A percentile compares a stretch with the other conserved stretches of the same genome.
phyloP scores from a whole-genome alignment of 352 stramenopile species.

The Phytophthora hibernalis region DNA sequence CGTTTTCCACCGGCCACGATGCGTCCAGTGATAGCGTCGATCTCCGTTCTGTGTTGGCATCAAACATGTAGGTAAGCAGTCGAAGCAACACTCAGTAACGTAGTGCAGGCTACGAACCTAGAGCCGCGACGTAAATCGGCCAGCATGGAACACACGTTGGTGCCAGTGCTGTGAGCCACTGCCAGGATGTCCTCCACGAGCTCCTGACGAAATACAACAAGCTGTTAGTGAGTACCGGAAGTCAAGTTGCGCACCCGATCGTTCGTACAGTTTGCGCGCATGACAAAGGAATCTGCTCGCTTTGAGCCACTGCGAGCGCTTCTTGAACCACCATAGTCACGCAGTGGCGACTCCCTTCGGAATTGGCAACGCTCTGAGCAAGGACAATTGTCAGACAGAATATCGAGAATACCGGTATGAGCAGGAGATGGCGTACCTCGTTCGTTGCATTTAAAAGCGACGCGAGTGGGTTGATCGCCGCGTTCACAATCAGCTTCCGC shows the following conservation, averaged over 20 bases:
- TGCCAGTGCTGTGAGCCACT: slow-evolving; percentile 57
- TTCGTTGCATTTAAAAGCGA: slow-evolving; percentile 69
- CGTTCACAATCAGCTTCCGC: slow-evolving; percentile 86
- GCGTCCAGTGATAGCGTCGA: slow-evolving; percentile 74
- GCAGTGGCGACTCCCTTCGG: slow-evolving; percentile 49
- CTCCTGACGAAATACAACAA: slow-evolving; percentile 38
- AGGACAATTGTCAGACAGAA: not conserved
- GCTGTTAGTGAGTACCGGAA: slow-evolving; percentile 2
- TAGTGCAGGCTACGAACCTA: slow-evolving; percentile 33
- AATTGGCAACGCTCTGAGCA: slow-evolving; percentile 48
- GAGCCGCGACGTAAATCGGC: slow-evolving; percentile 69
- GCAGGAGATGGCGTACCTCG: slow-evolving; percentile 21
- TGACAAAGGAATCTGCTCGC: slow-evolving; percentile 53
- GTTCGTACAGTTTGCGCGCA: slow-evolving; percentile 35
- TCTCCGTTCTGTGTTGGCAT: slow-evolving; percentile 64
- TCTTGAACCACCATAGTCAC: slow-evolving; percentile 70
- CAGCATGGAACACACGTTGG: slow-evolving; percentile 82
- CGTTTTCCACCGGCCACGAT: slow-evolving; percentile 55
- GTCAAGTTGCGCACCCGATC: not conserved
- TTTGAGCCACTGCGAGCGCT: slow-evolving; percentile 51
- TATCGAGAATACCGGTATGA: not conserved
- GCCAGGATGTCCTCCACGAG: slow-evolving; percentile 61
- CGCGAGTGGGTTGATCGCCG: slow-evolving; percentile 78
- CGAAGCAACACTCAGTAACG: not conserved
- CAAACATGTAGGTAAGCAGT: not conserved